Conservation (phyloP, 2,329 filamentous ascomycete species). For the Nigrospora sphaerica region DNA sequence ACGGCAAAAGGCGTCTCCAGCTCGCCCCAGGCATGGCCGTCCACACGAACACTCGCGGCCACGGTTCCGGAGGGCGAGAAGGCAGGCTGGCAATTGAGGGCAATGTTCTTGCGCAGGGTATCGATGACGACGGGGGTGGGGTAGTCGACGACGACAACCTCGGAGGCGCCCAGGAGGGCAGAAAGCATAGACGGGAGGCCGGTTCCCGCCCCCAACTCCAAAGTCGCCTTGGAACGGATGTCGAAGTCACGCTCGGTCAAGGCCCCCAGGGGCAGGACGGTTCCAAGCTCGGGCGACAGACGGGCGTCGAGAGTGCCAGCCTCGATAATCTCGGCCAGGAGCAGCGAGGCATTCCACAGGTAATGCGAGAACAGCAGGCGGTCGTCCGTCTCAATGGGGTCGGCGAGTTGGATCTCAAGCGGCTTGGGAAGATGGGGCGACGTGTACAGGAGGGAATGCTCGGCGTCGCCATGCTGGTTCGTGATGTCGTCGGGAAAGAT, state of each 20-base stretch:
- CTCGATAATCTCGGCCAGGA: slow-evolving; percentile 50
- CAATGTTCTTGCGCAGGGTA: slow-evolving; percentile 52
- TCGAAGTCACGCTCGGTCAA: slow-evolving; percentile 26
- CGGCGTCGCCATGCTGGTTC: slow-evolving; percentile 58
- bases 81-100: slow-evolving; percentile 35
- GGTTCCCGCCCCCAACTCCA: slow-evolving; percentile 64
- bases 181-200: slow-evolving; percentile 45
- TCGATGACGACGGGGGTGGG: slow-evolving; percentile 52
- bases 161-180: slow-evolving; percentile 35
- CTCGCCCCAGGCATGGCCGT: slow-evolving; percentile 61
- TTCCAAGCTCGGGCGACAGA: background rate
- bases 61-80: slow-evolving; percentile 21
- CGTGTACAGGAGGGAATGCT: slow-evolving; percentile 51
- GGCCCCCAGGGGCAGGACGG: background rate
- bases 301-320: slow-evolving; percentile 30
- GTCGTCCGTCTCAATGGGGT: slow-evolving; percentile 44
- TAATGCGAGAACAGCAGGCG: slow-evolving; percentile 63
- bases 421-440: slow-evolving; percentile 41
- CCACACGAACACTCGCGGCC: slow-evolving; percentile 30
- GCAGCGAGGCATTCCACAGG: slow-evolving; percentile 61
- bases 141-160: slow-evolving; percentile 61
- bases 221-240: slow-evolving; percentile 41
- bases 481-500: slow-evolving; percentile 63
- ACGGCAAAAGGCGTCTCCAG: slow-evolving; percentile 26
- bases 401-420: slow-evolving; percentile 36